A percentile compares a stretch with the other conserved stretches of the same genome.
Conservation (phyloP, 768 basidiomycete species). For the Rhodotorula paludigena region DNA sequence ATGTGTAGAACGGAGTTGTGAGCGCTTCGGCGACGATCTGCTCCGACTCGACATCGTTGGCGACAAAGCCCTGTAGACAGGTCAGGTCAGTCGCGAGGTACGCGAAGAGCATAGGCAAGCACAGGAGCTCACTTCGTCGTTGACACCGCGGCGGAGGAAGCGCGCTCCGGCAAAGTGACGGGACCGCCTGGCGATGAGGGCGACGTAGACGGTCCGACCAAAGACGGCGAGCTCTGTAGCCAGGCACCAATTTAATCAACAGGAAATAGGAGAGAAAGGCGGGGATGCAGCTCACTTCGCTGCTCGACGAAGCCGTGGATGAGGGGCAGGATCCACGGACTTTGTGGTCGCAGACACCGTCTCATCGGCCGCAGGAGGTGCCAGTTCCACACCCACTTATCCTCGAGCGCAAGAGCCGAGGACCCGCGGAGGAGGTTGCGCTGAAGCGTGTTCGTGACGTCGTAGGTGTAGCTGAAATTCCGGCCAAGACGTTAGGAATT, state of each 20-base stretch:
- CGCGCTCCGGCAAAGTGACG: slow-evolving; percentile 93
- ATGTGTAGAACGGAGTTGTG: slow-evolving; percentile 65
- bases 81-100: slow-evolving; percentile 1
- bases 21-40: slow-evolving; percentile 89
- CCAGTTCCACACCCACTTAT: slow-evolving; percentile 92
- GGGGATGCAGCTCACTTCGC: slow-evolving; percentile 87
- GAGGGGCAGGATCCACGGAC: slow-evolving; percentile 82
- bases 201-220: slow-evolving; percentile 83
- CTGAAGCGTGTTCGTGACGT: slow-evolving; percentile 92
- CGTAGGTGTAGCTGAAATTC: slow-evolving; percentile 92
- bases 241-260: too few species aligned
- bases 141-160: slow-evolving; percentile 88
- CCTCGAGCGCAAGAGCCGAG: slow-evolving; percentile 59
- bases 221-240: slow-evolving; percentile 77
- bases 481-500: background rate
- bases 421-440: slow-evolving; percentile 58
- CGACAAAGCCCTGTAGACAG: slow-evolving; percentile 80
- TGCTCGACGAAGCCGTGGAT: slow-evolving; percentile 97
- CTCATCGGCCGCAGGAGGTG: slow-evolving; percentile 74
- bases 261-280: background rate
- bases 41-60: slow-evolving; percentile 98
- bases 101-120: background rate
- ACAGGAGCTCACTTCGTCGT: slow-evolving; percentile 71
- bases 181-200: slow-evolving; percentile 88
- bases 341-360: slow-evolving; percentile 51